Base-by-base conservation (phyloP, 2,329 filamentous ascomycete genomes). In the Penicillium capsulatum region DNA sequence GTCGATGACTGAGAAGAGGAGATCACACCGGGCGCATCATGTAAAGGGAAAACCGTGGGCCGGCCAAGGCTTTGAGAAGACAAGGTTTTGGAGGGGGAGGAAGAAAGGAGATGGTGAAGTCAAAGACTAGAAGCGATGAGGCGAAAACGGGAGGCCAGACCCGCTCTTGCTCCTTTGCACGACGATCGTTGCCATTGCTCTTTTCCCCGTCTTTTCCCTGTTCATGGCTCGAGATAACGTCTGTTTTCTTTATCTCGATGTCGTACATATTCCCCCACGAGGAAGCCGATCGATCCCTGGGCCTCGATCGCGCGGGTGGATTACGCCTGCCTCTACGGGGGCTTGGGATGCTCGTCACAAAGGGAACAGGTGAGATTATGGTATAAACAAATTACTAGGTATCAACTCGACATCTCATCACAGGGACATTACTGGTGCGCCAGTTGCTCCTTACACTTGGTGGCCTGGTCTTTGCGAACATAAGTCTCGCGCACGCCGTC, bases 401-500 rank as follows among this genome's bases (percentile, higher is more conserved):
- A 22, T 22, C 5, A 9, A 22, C 19, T 22, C 9, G 19, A 22
- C 19, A 22, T 5, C 19, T 5, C 9, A 22, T 22, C 5, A 22
- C 19, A 5, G 19, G 5, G 19, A 7, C 38, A 14, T 3, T 34
- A 36, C 29, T 48, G 10, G 7, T 42, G 35, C 22, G 47, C 34
- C 8, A 45, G 16, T 11, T 50, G 45, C 24, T 59, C 58, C 40
- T 56, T 54, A 54, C 57, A 62, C 48, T 57, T 54, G 26, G 50
- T 57, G 3, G 49, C 48, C 11, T 43, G 30, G 15, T 43, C 68
- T 48, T 68, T 75, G 29, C 73, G 65, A 17, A 79, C 65, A 70
- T 81, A 85, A 10, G 82, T 72, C 64, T 88, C 84, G 0, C 80
- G 79, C n/a, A 90, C 69, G 0, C 75, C 68, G 60, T 88, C 80